Conservation (phyloP, 257 asterid genomes). For the Solanum habrochaites region DNA sequence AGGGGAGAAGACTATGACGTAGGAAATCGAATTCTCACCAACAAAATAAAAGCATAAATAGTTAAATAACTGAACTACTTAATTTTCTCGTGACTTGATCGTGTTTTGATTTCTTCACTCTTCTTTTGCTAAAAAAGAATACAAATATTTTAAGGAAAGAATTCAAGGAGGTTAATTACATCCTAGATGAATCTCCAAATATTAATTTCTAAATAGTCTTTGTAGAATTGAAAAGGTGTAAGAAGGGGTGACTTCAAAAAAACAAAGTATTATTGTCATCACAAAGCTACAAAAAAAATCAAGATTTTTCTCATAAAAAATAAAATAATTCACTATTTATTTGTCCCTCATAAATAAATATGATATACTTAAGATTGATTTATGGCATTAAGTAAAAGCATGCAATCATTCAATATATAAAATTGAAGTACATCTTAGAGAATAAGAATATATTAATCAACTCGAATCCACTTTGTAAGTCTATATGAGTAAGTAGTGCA, state of each 20-base stretch:
- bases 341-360: neutral
- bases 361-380: neutral
- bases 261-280: no score
- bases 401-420: neutral
- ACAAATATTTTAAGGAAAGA: neutral
- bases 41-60: no score
- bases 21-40: neutral
- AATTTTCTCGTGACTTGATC: neutral
- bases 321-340: neutral
- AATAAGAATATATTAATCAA: neutral
- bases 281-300: no score
- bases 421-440: neutral
- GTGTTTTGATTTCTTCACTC: neutral
- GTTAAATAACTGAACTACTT: neutral
- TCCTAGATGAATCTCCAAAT: neutral
- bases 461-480: neutral
- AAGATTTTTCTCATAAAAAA: neutral
- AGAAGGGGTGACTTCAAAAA: neutral
- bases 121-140: neutral
- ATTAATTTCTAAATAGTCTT: neutral
- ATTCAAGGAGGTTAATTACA: no score
- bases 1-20: neutral
- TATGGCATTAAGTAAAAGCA: fast-evolving
- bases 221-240: neutral
- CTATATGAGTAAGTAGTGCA: neutral